Base-by-base conservation (phyloP, 2,329 filamentous ascomycete species). In the Fusarium protoensiforme region DNA sequence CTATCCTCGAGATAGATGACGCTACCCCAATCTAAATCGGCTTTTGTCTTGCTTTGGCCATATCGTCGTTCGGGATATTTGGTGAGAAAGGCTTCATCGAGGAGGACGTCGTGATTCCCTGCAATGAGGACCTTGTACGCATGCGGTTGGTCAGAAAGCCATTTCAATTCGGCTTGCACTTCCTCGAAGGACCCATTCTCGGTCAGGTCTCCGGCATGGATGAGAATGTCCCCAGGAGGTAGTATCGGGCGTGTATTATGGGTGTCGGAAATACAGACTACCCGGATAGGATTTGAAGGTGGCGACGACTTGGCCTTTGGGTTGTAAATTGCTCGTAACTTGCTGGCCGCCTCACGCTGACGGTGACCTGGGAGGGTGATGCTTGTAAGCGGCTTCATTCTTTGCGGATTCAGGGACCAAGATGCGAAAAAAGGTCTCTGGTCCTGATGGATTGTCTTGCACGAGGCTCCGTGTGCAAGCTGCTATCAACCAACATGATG, bases 151-250 rank as follows among this genome's bases (percentile, higher is more conserved):
- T 72, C 31, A 0, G 74, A 69, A 2, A 85, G 73, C 83, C 83
- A 85, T 18, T 51, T 48, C 13, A 84, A 56, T 51, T 80, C 77
- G 1, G 77, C 74, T 65, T 83, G 79, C 5, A 86, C 67, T 68
- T 86, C 84, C 0, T 73, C 72, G 61, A 82, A 80, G 0, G 81
- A 81, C 2, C 84, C 84, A 27, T 77, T 75, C 39, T 83, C 75
- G 5, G 91, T 92, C 72, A 93, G 79, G 77, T 93, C 92, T 6
- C 92, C 91, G 2, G 91, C 91, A 77, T 93, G 91, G 59, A 93
- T 89, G 24, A 93, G 83, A 10, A 94, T 87, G 76, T 94, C 91
- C 43, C 92, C 92, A 14, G 84, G 85, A 0, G 92, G 91, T 2
- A 93, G 84, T 74, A 87, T 89, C 74, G 86, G 84, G 3, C 84